A percentile compares a stretch with the other conserved stretches of the same genome.
phyloP scores from a whole-genome alignment of 768 basidiomycete genomes.

The Cystobasidium ongulense region DNA sequence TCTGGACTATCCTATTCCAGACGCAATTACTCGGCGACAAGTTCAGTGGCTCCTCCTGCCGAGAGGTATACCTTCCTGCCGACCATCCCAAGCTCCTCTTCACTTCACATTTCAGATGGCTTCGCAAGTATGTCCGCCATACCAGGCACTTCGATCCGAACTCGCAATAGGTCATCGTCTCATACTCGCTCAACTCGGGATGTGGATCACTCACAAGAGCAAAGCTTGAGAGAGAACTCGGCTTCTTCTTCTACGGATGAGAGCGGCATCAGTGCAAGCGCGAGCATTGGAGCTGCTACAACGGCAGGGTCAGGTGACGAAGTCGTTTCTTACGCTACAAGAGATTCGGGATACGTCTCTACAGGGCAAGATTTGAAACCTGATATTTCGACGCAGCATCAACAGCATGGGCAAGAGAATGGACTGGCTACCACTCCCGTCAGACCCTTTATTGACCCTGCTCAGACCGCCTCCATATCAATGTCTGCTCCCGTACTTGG shows the following conservation, averaged over 20 bases:
- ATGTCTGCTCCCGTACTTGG: constrained; percentile 27
- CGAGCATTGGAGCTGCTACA: background rate
- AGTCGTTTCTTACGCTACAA: background rate
- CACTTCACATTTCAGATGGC: constrained; percentile 4
- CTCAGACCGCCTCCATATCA: background rate
- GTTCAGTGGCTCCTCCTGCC: background rate
- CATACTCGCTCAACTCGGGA: background rate
- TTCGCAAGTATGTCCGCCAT: constrained; percentile 4
- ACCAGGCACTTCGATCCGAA: background rate
- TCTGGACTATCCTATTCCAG: background rate
- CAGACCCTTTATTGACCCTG: background rate
- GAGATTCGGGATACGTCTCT: background rate
- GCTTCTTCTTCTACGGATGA: background rate
- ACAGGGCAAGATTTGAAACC: background rate
- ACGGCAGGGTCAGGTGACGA: background rate
- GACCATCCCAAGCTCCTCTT: background rate
- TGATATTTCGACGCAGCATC: no score
- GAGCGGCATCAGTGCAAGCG: background rate
- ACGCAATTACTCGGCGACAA: background rate
- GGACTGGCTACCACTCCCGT: background rate
- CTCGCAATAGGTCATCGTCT: background rate
- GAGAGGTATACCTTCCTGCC: background rate
- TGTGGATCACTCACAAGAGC: background rate
- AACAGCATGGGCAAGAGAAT: background rate
- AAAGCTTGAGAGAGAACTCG: background rate